These are phyloP conservation scores for Arctostaphylos glauca DNA, from an alignment of 148 eudicot species.

Conservation along the genomic window DNA sequence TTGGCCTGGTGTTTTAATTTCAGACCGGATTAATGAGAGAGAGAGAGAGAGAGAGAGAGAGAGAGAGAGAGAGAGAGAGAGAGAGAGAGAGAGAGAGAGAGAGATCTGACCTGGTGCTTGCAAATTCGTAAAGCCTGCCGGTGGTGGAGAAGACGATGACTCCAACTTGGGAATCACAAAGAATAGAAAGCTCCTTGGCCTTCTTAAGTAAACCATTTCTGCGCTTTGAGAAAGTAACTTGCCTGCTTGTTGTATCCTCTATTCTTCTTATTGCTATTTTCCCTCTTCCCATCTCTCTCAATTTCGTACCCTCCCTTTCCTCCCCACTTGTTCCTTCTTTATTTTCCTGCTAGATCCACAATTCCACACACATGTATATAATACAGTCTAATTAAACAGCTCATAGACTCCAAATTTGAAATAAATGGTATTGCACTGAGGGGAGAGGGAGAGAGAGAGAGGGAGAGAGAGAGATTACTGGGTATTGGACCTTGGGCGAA, in stretches of 20 bases:
- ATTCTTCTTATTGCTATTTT: constrained; percentile 8
- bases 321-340: too few relatives aligned
- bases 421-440: background rate
- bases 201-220: constrained; percentile 15
- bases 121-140: constrained; percentile 9
- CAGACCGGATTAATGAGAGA: too few relatives aligned
- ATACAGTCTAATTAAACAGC: background rate
- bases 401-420: background rate
- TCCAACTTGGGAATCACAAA: constrained; percentile 11
- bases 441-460: background rate
- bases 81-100: background rate
- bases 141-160: background rate
- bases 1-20: too few relatives aligned
- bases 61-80: background rate
- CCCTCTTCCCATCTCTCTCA: constrained; percentile 8
- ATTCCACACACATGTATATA: too few relatives aligned
- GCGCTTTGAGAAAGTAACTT: constrained; percentile 10
- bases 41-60: background rate
- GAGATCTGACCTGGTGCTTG: constrained; percentile 12
- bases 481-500: background rate
- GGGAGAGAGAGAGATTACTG: background rate
- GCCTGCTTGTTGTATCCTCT: constrained; percentile 2
- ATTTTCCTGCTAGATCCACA: background rate
- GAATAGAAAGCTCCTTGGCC: constrained; percentile 11
- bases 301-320: background rate